Conservation (phyloP, 208 protist species). For the Porcisia hertigi region DNA sequence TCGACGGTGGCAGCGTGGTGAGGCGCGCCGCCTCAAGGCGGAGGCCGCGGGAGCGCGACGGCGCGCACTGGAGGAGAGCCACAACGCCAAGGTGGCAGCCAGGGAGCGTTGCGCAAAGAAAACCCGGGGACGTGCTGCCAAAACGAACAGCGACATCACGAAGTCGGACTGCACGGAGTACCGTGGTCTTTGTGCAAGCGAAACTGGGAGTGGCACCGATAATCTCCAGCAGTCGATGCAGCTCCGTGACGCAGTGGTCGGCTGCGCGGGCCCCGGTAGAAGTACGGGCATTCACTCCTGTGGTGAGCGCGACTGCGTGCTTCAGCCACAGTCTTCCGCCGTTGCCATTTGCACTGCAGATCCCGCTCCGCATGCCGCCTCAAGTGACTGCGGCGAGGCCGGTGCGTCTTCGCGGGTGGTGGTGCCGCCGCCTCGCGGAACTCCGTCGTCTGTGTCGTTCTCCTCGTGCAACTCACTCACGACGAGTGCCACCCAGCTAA, state of each 20-base stretch:
- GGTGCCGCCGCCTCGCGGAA: neutral
- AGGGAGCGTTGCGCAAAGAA: neutral
- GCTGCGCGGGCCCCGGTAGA: neutral
- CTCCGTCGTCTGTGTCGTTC: neutral
- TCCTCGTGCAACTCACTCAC: constrained; percentile 17
- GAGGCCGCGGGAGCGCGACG: constrained; percentile 14
- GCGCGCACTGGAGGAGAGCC: constrained; percentile 2
- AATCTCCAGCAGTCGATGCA: neutral
- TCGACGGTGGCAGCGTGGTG: constrained; percentile 37
- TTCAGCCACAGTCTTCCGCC: neutral
- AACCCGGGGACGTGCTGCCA: neutral
- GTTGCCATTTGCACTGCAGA: neutral
- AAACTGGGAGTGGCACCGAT: neutral
- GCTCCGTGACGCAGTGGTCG: neutral
- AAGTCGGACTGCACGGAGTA: neutral
- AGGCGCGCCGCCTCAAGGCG: constrained; percentile 15
- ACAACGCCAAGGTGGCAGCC: neutral
- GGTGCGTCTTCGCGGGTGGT: neutral
- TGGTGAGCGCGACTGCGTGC: neutral
- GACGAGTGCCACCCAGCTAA: constrained; percentile 23
- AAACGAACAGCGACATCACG: neutral
- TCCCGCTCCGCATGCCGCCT: neutral
- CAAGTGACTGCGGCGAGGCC: neutral
- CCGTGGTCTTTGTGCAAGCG: neutral
- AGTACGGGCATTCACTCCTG: neutral